phyloP scores from a whole-genome alignment of 2,329 filamentous ascomycete genomes.

The Aschersonia sp. region DNA sequence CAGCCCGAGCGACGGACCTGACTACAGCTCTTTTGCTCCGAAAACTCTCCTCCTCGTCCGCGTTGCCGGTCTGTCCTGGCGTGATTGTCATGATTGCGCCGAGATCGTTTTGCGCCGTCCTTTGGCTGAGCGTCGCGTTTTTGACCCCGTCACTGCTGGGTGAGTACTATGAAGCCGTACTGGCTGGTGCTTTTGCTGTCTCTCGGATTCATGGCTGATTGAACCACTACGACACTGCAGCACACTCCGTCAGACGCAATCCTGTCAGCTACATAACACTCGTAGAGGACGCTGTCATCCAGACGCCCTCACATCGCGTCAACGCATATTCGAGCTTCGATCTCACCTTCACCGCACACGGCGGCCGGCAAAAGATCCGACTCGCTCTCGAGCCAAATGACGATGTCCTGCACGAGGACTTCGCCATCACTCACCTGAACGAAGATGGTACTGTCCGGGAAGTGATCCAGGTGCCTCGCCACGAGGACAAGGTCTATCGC shows the following conservation, averaged over 20 bases:
- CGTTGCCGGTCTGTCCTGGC: neutral
- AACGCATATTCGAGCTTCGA: conserved; percentile 76
- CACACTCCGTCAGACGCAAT: conserved; percentile 60
- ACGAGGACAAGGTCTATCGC: conserved; percentile 70
- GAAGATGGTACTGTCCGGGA: conserved; percentile 53
- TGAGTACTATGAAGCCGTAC: conserved; percentile 3
- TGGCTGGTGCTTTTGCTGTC: neutral
- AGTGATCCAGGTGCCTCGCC: conserved; percentile 56
- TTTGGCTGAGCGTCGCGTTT: conserved; percentile 10
- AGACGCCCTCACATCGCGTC: conserved; percentile 64
- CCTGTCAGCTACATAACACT: conserved; percentile 62
- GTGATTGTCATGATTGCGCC: neutral
- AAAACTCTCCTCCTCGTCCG: neutral
- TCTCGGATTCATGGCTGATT: neutral
- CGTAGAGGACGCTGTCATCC: conserved; percentile 61
- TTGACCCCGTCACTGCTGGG: conserved; percentile 10
- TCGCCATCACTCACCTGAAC: conserved; percentile 58
- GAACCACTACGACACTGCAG: conserved; percentile 19
- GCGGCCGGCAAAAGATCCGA: conserved; percentile 54
- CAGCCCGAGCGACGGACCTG: neutral
- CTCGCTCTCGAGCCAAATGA: conserved; percentile 80
- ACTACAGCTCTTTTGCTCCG: neutral
- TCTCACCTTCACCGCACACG: conserved; percentile 62
- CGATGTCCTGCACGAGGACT: conserved; percentile 68
- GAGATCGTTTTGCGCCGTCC: conserved; percentile 8